Base-by-base conservation (phyloP, 2,329 filamentous ascomycete species). In the Coleophoma crateriformis region DNA sequence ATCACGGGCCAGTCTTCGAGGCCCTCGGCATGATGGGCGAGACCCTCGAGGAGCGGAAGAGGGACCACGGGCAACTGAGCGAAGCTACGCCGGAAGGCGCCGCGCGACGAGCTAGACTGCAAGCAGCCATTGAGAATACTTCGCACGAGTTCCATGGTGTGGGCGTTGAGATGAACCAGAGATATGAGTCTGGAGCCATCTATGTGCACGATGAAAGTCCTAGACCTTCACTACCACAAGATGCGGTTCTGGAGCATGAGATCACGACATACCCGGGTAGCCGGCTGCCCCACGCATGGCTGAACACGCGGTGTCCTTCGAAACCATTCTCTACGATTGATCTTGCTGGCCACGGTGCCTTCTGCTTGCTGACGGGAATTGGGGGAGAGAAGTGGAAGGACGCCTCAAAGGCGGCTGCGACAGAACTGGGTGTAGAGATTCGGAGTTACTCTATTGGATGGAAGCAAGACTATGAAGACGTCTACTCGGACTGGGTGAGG, bases 281-380 rank as follows among this genome's bases (percentile, higher is more conserved):
- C 32, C 69, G 81, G 2, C 64, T 85, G 19, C 82, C 83, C 5
- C 82, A 87, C 62, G 81, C 71, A 0, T 85, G 82, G 82, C 65
- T 85, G 14, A 78, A 81, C 63, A 71, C 69, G 17, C 57, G 67
- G 7, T 57, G 69, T 11, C 74, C 79, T 0, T 64, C 65, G 10
- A 59, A 70, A 47, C 65, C 66, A 13, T 64, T 78, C 15, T 83
- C 79, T 1, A 84, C 80, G 0, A 74, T 80, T 42, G 82, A 85
- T 60, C 63, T 85, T 1, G 77, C 77, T 0, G 81, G 81, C 0
- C 69, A 82, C 45, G 76, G 78, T 1, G 56, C 57, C 0, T 83
- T 81, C 58, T 67, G 62, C 12, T 58, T 80, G 2, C 60, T 80
- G 7, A 77, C 75, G 0, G 79, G 81, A 0, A 72, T 77, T n/a